Conservation (phyloP, 257 asterid species). For the Apocynum venetum region DNA sequence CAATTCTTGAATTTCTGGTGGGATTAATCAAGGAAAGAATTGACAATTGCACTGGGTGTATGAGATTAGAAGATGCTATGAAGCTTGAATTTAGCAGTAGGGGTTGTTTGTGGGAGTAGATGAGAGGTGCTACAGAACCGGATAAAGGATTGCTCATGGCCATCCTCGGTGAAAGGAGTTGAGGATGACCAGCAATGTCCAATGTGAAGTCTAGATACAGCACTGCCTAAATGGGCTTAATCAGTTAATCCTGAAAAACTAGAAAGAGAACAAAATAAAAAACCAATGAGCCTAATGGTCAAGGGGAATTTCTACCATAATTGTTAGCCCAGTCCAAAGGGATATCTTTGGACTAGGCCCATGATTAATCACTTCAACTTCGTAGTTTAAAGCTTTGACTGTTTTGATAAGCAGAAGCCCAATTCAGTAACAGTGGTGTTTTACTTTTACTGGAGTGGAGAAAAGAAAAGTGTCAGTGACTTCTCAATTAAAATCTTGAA, state of each 20-base stretch:
- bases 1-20: conserved; percentile 16
- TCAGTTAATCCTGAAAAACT: neutral
- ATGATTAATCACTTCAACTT: too few relatives aligned
- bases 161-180: conserved; percentile 28
- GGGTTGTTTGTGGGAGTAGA: conserved; percentile 8
- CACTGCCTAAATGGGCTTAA: neutral
- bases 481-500: too few relatives aligned
- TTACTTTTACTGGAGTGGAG: too few relatives aligned
- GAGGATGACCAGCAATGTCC: conserved; percentile 10
- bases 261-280: neutral
- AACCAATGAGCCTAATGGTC: neutral
- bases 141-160: conserved; percentile 48
- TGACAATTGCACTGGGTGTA: conserved; percentile 11
- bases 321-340: neutral
- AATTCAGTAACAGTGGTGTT: too few relatives aligned
- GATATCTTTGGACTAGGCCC: too few relatives aligned
- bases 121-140: conserved; percentile 19
- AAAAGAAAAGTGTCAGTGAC: too few relatives aligned
- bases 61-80: conserved; percentile 14
- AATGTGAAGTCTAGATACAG: neutral
- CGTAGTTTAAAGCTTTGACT: too few relatives aligned
- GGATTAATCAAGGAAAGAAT: conserved; percentile 14
- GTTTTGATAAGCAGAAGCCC: too few relatives aligned
- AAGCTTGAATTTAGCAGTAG: conserved; percentile 8
- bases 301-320: too few relatives aligned